Evolutionary conservation across 129 eudicot species (phyloP), one percentile per base, ranked within the genome.

Genomic region (Lonicera japonica): DNA sequence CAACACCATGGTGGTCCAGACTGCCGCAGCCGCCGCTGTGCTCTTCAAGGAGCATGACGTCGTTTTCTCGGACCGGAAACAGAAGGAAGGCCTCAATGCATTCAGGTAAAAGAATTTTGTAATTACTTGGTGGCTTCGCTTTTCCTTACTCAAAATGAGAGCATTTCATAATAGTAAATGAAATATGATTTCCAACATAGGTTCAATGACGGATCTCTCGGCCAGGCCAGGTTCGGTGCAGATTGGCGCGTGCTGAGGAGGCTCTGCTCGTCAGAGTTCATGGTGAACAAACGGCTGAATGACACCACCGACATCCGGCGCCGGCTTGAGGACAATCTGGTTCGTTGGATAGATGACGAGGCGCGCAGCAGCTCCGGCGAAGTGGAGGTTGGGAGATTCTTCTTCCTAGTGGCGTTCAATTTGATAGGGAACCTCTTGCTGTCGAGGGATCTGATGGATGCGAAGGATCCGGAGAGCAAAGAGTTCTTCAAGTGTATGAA

Each of bases 31-130:
- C 4, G 80, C 80, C 5, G 45, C 67, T 1, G 59, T 63, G 21
- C 47, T 75, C 4, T 75, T 75, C 75, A 75, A 75, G 58, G 60
- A 75, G 8, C 75, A 69, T 62, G 80, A 75, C 38, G 61, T 69
- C 7, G 54, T 66, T n/a, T 75, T 75, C 11, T 51, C 67, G 4
- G 71, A 70, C 53, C 43, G 80, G 12, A 57, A 52, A 38, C 48
- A 52, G 5, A 63, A 70, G 14, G 71, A 63, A 8, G 75, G 65
- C 0, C 22, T 73, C 14, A 59, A 67, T 6, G 54, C 72, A 2
- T 59, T 9, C 22, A 43, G 54, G n/a, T n/a, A n/a, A n/a, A n/a
- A n/a, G n/a, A n/a, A n/a, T n/a, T n/a, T n/a, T n/a, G n/a, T n/a
- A n/a, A n/a, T n/a, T n/a, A n/a, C n/a, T n/a, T n/a, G n/a, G n/a